Base-by-base conservation (phyloP, 169 alveolate genomes). In the Plasmodium malariae region DNA sequence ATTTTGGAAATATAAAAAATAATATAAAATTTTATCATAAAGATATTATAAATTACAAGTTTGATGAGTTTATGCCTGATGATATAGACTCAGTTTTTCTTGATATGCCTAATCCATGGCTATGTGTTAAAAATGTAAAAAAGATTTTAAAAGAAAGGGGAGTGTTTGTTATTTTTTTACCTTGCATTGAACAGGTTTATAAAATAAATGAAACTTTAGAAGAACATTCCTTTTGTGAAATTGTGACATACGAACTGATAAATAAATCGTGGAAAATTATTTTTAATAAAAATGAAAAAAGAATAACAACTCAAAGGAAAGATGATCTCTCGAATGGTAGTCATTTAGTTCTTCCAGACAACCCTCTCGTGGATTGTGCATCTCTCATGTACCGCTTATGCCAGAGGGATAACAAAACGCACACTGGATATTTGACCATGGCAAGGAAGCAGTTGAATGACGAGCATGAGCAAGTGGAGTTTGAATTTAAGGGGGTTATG, bases 41-140 rank as follows among this genome's bases (percentile, higher is more conserved):
- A 90, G 95, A 94, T 94, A 94, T 97, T 83, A 92, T 92, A 51
- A 80, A 70, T 70, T 43, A 54, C 30, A 72, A 71, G 36, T 93
- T 83, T 36, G 91, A 63, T 21, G 93, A 88, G 14, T 80, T 94
- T 26, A 21, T 70, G 26, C 88, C 71, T 59, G 91, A 72, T 12
- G 59, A 92, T 48, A 83, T 96, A 70, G 96, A 95, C 80, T 93
- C 96, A 34, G 94, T 96, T 89, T 95, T 97, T 86, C 91, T 97
- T 30, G 98, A 97, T 92, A 93, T 97, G 71, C 98, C 98, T 11
- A 96, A 98, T 17, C 98, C 98, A 24, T 97, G 98, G 98, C 69
- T 93, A 43, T 96, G 95, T 34, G 93, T 97, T 21, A 90, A 93
- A 5, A 94, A 96, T 63, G 96, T 94, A 3, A 91, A 93, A 74